These are phyloP conservation scores for Ceratocystis colombiana DNA, from an alignment of 2,329 filamentous ascomycete species.

Conservation along the genomic window DNA sequence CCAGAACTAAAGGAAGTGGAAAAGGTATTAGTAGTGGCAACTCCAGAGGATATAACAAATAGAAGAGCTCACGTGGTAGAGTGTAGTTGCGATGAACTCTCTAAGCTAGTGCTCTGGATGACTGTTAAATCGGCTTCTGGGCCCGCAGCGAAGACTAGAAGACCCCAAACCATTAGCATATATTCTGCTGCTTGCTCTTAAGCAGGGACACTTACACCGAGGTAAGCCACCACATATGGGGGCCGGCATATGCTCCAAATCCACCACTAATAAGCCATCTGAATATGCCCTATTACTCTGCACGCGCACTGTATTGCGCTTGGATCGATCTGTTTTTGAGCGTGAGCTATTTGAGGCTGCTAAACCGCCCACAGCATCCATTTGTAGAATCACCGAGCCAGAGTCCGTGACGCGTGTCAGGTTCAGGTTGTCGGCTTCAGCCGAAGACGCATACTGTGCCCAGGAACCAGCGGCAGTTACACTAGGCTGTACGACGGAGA, in stretches of 20 bases:
- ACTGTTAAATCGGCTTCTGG: conserved; percentile 10
- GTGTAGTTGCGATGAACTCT: conserved; percentile 14
- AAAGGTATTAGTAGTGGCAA: conserved; percentile 7
- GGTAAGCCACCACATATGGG: conserved; percentile 65
- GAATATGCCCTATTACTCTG: conserved; percentile 54
- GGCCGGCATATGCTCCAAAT: conserved; percentile 63
- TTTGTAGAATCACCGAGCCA: conserved; percentile 48
- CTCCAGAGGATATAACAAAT: not conserved
- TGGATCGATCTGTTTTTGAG: not conserved
- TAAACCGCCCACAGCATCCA: conserved; percentile 55
- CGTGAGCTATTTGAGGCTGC: not conserved
- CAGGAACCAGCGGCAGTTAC: conserved; percentile 14
- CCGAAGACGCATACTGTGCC: conserved; percentile 36
- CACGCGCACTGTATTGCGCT: conserved; percentile 48
- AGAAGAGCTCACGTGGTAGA: conserved; percentile 19
- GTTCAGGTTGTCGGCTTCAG: conserved; percentile 38
- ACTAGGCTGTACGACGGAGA: conserved; percentile 13
- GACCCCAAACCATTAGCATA: not conserved
- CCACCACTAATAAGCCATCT: conserved; percentile 59
- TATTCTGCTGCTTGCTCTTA: not conserved
- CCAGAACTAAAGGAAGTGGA: not conserved
- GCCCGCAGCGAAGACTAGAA: conserved; percentile 11
- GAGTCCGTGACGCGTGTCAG: conserved; percentile 43
- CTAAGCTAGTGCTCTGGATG: conserved; percentile 9
- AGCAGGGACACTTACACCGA: conserved; percentile 42